These are phyloP conservation scores for Penicillium daleae DNA, from an alignment of 495 filamentous ascomycete genomes.

Conservation along the genomic window DNA sequence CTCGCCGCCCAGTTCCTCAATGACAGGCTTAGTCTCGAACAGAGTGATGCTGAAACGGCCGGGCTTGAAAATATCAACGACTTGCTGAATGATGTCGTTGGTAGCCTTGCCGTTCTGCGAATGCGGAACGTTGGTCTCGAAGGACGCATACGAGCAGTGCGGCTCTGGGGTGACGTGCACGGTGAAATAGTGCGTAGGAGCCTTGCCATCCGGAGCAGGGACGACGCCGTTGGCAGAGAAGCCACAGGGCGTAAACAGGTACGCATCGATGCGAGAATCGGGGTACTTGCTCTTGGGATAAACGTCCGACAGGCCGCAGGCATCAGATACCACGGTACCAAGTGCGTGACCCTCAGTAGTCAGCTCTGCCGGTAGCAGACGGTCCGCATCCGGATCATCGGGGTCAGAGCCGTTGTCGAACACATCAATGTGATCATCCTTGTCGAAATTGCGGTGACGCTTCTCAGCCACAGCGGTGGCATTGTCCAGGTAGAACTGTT, in stretches of 20 bases:
- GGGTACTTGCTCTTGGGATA: conserved; percentile 88
- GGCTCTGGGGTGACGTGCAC: conserved; percentile 99
- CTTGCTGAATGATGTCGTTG: conserved; percentile 87
- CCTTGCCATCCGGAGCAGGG: conserved; percentile 69
- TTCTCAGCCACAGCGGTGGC: conserved; percentile 88
- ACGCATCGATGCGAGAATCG: conserved; percentile 92
- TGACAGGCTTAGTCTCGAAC: conserved; percentile 80
- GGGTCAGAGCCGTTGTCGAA: conserved; percentile 78
- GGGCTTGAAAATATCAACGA: conserved; percentile 93
- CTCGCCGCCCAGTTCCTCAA: conserved; percentile 45
- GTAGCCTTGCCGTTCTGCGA: conserved; percentile 86
- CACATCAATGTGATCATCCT: conserved; percentile 67
- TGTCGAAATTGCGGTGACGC: conserved; percentile 59
- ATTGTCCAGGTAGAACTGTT: conserved; percentile 94
- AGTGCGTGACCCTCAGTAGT: conserved; percentile 94
- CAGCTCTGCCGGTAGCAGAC: conserved; percentile 67
- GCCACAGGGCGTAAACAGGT: conserved; percentile 95
- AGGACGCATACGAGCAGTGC: conserved; percentile 97
- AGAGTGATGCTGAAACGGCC: conserved; percentile 96
- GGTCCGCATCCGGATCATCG: conserved; percentile 59
- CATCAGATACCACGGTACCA: conserved; percentile 89
- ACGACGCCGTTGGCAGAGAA: conserved; percentile 98
- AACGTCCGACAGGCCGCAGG: conserved; percentile 85
- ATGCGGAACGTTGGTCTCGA: conserved; percentile 98
- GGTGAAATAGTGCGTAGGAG: conserved; percentile 90